Evolutionary conservation across 2,329 filamentous ascomycete genomes (phyloP).

Genomic region (Daldinia eschscholtzii): DNA sequence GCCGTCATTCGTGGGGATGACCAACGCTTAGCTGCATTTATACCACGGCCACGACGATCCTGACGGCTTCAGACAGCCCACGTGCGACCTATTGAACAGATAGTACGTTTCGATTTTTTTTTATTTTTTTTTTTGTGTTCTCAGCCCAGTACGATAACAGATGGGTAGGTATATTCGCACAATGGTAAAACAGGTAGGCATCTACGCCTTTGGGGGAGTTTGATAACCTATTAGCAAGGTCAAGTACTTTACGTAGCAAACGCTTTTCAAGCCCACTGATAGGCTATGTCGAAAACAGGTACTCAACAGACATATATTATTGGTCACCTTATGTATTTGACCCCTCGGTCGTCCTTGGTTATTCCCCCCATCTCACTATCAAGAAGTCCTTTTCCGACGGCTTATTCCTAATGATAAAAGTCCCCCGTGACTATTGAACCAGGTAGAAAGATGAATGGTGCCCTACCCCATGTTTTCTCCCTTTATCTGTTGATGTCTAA

Average conservation of each 20-base stretch:
- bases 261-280: not conserved
- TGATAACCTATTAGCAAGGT: too few relatives aligned
- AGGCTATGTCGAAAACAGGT: not conserved
- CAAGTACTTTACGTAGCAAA: too few relatives aligned
- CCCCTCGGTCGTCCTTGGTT: not conserved
- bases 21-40: conserved; percentile 28
- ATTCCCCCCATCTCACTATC: not conserved
- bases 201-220: too few relatives aligned
- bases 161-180: not conserved
- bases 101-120: conserved; percentile 21
- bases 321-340: not conserved
- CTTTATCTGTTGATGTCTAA: not conserved
- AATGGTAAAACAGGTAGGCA: not conserved
- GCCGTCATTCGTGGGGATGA: conserved; percentile 30
- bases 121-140: too few relatives aligned
- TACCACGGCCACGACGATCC: conserved; percentile 30
- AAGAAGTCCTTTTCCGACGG: not conserved
- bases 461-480: not conserved
- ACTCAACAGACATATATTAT: not conserved
- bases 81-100: conserved; percentile 30
- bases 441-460: not conserved
- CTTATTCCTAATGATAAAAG: not conserved
- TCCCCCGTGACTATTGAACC: not conserved
- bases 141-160: not conserved
- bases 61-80: conserved; percentile 31